Evolutionary conservation across 2,329 filamentous ascomycete genomes (phyloP).

Genomic region (Diaporthe caulivora): DNA sequence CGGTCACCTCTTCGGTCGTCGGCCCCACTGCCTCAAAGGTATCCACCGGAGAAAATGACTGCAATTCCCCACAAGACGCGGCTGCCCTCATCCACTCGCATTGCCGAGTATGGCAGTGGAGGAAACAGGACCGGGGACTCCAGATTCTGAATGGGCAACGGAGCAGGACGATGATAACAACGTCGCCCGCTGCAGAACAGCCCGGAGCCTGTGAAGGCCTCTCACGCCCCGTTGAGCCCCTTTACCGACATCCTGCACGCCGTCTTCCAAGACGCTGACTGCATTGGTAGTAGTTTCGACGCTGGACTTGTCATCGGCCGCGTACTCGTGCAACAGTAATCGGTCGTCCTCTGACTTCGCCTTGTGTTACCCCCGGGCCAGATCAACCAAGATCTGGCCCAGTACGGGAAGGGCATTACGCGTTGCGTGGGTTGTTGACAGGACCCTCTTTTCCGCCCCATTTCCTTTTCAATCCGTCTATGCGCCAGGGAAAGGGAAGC

Average conservation of each 20-base stretch:
- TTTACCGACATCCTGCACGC: not conserved
- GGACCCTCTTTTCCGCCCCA: constrained; percentile 26
- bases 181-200: not conserved
- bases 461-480: constrained; percentile 12
- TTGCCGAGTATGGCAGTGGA: constrained; percentile 15
- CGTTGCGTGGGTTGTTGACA: constrained; percentile 13
- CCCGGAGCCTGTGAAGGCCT: not conserved
- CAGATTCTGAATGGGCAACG: constrained; percentile 8
- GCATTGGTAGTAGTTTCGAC: not conserved
- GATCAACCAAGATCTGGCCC: constrained; percentile 28
- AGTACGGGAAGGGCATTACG: constrained; percentile 32
- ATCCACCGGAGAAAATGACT: constrained; percentile 20
- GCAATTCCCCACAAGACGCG: constrained; percentile 18
- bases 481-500: constrained; percentile 26
- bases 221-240: not conserved
- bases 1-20: constrained; percentile 24
- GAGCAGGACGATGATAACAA: constrained; percentile 1
- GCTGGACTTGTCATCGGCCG: constrained; percentile 14
- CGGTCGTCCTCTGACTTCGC: not conserved
- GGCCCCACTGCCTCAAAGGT: constrained; percentile 33
- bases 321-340: not conserved
- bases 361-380: not conserved
- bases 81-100: constrained; percentile 16
- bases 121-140: constrained; percentile 23
- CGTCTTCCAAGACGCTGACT: not conserved